These are phyloP conservation scores for Lachnum nothofagi DNA, from an alignment of 2,329 filamentous ascomycete species.

Conservation along the genomic window DNA sequence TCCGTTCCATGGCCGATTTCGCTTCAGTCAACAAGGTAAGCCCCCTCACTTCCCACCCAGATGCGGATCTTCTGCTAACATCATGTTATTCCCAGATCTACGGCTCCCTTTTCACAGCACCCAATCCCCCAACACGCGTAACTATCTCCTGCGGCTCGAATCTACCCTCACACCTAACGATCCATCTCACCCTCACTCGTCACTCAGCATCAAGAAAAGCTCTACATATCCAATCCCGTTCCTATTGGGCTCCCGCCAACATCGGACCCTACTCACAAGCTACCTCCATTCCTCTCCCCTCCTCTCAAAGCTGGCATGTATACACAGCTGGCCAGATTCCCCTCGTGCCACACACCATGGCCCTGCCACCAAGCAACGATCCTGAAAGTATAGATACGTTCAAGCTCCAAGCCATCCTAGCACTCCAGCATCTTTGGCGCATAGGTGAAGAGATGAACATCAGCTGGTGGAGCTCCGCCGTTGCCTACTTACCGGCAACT, in stretches of 20 bases:
- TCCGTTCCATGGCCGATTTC: constrained; percentile 79
- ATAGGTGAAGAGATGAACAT: constrained; percentile 69
- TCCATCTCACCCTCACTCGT: constrained; percentile 40
- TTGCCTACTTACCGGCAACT: constrained; percentile 63
- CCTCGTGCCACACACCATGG: constrained; percentile 75
- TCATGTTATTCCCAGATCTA: too few species aligned
- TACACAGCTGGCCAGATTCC: constrained; percentile 89
- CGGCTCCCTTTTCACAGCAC: constrained; percentile 63
- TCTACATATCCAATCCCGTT: constrained; percentile 86
- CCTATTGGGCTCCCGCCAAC: constrained; percentile 97
- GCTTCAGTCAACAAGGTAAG: constrained; percentile 57
- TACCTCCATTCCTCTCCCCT: constrained; percentile 48
- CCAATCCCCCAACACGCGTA: constrained; percentile 80
- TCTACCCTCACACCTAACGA: constrained; percentile 59
- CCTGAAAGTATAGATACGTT: constrained; percentile 36
- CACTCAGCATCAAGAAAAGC: constrained; percentile 43
- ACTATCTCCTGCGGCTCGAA: constrained; percentile 71
- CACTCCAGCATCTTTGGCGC: constrained; percentile 85
- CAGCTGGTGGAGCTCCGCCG: constrained; percentile 67
- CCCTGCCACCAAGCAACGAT: constrained; percentile 40
- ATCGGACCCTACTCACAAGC: constrained; percentile 97
- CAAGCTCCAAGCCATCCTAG: constrained; percentile 58
- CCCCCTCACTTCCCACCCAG: neutral
- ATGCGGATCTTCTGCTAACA: too few species aligned
- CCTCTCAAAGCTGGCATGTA: constrained; percentile 37